These are phyloP conservation scores for Ustilago shanxiensis DNA, from an alignment of 1,284 basidiomycete genomes.

Conservation along the genomic window DNA sequence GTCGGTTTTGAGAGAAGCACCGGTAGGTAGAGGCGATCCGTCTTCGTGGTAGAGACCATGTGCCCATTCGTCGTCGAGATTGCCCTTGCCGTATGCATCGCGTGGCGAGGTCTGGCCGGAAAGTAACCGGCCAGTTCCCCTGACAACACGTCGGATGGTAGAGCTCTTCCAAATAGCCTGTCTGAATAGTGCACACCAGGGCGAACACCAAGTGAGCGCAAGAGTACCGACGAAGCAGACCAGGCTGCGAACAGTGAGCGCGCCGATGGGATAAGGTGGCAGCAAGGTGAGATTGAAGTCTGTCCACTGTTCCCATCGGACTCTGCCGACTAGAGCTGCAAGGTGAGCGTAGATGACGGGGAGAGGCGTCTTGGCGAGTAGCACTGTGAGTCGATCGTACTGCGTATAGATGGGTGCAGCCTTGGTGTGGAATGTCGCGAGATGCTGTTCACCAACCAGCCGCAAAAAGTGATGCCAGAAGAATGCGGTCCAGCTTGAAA, in stretches of 20 bases:
- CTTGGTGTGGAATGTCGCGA: conserved; percentile 21
- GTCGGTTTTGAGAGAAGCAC: neutral
- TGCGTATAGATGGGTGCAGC: conserved; percentile 27
- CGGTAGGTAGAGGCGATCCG: conserved; percentile 14
- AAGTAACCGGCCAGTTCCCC: conserved; percentile 48
- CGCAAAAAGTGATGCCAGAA: conserved; percentile 26
- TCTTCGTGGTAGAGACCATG: conserved; percentile 31
- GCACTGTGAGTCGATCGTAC: conserved; percentile 13
- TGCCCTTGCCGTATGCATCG: conserved; percentile 43
- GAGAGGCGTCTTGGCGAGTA: conserved; percentile 25
- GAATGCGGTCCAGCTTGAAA: conserved; percentile 1
- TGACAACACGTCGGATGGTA: conserved; percentile 52
- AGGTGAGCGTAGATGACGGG: conserved; percentile 21
- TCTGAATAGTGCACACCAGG: conserved; percentile 66
- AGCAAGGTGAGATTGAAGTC: conserved; percentile 50
- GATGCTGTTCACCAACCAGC: conserved; percentile 26
- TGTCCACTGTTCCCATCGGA: conserved; percentile 36
- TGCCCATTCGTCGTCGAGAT: conserved; percentile 47
- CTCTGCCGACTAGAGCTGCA: neutral
- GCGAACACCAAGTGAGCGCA: conserved; percentile 67
- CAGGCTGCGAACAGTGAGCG: conserved; percentile 61
- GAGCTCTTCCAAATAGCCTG: conserved; percentile 67
- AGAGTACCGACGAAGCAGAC: conserved; percentile 61
- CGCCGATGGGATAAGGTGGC: conserved; percentile 66
- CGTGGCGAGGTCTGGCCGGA: conserved; percentile 41